Evolutionary conservation across 371 early-diverging fungal species (phyloP), one percentile per base, ranked within the genome.

Genomic region (Parasitella parasitica): DNA sequence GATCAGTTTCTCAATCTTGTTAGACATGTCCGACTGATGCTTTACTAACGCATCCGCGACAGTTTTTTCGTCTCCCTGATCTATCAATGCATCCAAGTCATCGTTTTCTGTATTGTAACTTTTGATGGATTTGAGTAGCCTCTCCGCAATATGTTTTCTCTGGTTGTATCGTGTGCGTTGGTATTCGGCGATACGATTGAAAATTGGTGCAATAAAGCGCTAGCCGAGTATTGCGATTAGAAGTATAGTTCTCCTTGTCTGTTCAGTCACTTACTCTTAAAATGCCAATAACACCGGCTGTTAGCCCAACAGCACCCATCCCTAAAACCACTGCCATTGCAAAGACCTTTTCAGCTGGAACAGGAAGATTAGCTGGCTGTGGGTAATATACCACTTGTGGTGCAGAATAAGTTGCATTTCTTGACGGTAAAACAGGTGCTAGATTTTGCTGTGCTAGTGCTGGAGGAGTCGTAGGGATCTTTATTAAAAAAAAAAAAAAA

Each of bases 271-370:
- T 69, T 81, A 81, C 82, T 67, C 67, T 76, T 36, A 81, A 61
- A 27, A 75, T 28, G 24, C 73, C 70, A 57, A 78, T 36, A 3
- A 77, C 51, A 36, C 69, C 70, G n/a, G 79, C 75, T 50, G 77
- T 73, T 30, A 73, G 11, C 18, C 79, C 76, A 6, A 78, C 70
- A 8, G 76, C 69, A 11, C 79, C 70, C 55, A 78, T 61, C 11
- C 77, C 78, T 13, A 73, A 49, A 9, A 81, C 24, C 0, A 78
- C 54, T 11, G 82, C 79, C 46, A 76, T 54, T 15, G 67, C 74
- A 41, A 77, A 58, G 1, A 81, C 55, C 20, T 70, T 69, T 48
- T 78, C 70, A 16, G 59, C 49, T 9, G 78, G 76, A 54, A 78
- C 54, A n/a, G 69, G 48, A 4, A 70, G 73, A 39, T 70, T 69